Percentiles rank a stretch among this genome's conserved stretches.
phyloP scores from a whole-genome alignment of 352 stramenopile species.

The Plasmopara viticola region DNA sequence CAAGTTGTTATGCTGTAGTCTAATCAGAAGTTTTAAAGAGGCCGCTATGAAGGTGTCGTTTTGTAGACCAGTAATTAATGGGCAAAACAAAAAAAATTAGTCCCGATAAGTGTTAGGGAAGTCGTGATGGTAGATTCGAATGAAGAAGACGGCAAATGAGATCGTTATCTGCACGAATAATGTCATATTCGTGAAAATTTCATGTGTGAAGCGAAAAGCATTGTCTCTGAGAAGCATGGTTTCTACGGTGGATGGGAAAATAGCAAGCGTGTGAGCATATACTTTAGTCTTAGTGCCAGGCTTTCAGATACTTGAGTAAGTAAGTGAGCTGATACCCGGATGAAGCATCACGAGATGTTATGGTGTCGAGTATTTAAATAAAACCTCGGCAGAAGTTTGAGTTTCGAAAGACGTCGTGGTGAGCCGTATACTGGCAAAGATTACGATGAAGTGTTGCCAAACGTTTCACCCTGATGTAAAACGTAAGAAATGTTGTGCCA shows the following conservation, averaged over 20 bases:
- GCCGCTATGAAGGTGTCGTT: not conserved
- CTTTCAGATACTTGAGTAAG: not conserved
- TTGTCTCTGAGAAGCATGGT: not conserved
- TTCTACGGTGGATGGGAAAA: not conserved
- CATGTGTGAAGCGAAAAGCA: not conserved
- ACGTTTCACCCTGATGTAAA: not conserved
- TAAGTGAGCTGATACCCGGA: not conserved
- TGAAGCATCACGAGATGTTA: not conserved
- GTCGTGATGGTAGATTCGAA: not conserved
- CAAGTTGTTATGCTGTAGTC: slow-evolving; percentile 5
- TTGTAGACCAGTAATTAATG: not conserved
- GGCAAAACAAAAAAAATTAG: not conserved
- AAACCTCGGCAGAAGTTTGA: not conserved
- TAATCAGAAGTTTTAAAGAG: slow-evolving; percentile 2
- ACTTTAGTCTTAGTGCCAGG: not conserved
- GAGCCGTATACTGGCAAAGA: not conserved
- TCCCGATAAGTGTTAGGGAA: not conserved
- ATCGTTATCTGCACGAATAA: not conserved
- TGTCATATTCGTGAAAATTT: not conserved
- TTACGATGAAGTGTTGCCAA: not conserved
- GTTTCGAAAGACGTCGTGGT: not conserved
- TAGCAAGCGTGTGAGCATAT: not conserved
- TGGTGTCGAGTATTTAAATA: not conserved
- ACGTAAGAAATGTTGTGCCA: slow-evolving; percentile 2
- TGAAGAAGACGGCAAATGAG: slow-evolving; percentile 1